Evolutionary conservation across 495 filamentous ascomycete genomes (phyloP), one percentile per base, ranked within the genome.

Genomic region (Cercophora scortea): DNA sequence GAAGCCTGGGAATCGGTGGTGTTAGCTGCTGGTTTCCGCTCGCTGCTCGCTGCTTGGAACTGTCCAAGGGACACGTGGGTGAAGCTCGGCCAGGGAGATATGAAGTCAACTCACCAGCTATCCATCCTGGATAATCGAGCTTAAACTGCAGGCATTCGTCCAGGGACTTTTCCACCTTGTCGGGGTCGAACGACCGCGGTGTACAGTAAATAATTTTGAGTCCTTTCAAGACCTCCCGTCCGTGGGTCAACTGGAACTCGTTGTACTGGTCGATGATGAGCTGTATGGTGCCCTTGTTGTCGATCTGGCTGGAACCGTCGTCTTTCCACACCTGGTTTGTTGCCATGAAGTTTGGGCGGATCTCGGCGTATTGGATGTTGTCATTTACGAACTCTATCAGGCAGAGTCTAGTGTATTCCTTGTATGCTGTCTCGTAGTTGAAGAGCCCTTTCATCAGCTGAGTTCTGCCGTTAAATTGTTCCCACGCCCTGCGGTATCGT

Each of bases 131-230:
- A 60, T 83, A 93, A 35, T 92, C 90, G 54, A 85, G 69, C 61
- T 96, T 95, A 59, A 88, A 78, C 32, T 74, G 64, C 55, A 96
- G 84, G 58, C 91, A 96, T 52, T 92, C 73, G 39, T 84, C 77
- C 75, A 97, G 86, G 39, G 73, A 77, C 2, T 80, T 70, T 36
- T 81, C 69, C 6, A 96, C 80, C 8, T 73, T 61, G 0, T 77
- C 75, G 32, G 79, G 80, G 17, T 73, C 62, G 34, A 87, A 80
- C n/a, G 73, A 76, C 32, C 75, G 67, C 33, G 75, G 75, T 4
- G 72, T 74, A 62, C 75, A 78, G 61, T 77, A 78, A 36, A 78
- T 78, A 47, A 78, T 66, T 50, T 76, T 77, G 55, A 78, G 67
- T 2, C 75, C 75, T 34, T 71, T 68, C 17, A 78, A 57, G 0